These are phyloP conservation scores for Cystobasidium sp. DNA, from an alignment of 1,284 basidiomycete genomes.

Conservation along the genomic window DNA sequence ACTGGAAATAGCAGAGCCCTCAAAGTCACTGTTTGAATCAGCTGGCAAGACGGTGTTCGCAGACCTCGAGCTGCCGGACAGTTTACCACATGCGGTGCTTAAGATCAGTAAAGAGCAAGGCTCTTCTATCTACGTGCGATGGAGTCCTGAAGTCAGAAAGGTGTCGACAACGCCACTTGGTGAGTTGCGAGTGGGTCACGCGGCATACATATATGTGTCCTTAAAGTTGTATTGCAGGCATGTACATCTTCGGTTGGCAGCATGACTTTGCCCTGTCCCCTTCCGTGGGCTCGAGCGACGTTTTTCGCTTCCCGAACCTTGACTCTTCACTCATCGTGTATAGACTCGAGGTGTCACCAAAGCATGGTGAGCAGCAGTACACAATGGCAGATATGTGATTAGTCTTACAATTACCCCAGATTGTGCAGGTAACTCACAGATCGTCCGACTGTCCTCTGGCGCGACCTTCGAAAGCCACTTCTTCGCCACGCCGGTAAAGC, in stretches of 20 bases:
- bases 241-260: conserved; percentile 10
- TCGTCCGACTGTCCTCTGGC: conserved; percentile 48
- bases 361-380: not conserved
- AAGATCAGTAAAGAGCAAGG: not conserved
- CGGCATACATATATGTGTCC: not conserved
- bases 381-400: not conserved
- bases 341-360: not conserved
- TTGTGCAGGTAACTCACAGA: conserved; percentile 47
- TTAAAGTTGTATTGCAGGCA: not conserved
- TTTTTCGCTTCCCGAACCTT: conserved; percentile 31
- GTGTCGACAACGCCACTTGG: not conserved
- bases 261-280: not conserved
- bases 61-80: not conserved
- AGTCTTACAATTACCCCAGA: not conserved
- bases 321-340: conserved; percentile 48
- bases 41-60: not conserved
- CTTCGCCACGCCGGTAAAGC: conserved; percentile 48
- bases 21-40: not conserved
- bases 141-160: not conserved
- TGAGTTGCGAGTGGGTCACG: not conserved
- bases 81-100: not conserved
- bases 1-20: not conserved
- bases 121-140: not conserved
- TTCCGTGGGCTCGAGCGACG: not conserved
- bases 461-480: conserved; percentile 49